A percentile compares a stretch with the other conserved stretches of the same genome.
These are phyloP conservation scores for Neurospora sp. DNA, from an alignment of 2,329 filamentous ascomycete species.

Conservation along the genomic window DNA sequence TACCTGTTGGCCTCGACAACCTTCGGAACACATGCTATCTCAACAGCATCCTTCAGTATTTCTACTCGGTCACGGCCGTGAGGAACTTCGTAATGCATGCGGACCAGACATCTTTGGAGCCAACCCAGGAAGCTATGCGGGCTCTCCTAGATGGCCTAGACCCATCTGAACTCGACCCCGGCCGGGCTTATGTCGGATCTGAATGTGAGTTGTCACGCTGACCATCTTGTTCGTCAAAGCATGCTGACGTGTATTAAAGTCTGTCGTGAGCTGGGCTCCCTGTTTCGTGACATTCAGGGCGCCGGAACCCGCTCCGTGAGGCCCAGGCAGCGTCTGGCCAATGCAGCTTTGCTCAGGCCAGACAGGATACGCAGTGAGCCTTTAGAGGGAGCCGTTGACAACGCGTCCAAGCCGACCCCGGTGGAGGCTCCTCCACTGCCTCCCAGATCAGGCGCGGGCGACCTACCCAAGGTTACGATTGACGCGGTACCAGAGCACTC, in stretches of 20 bases:
- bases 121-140: constrained; percentile 52
- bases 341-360: constrained; percentile 54
- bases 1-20: constrained; percentile 81
- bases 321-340: constrained; percentile 68
- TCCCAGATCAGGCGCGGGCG: constrained; percentile 13
- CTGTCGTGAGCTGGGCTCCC: constrained; percentile 56
- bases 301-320: constrained; percentile 52
- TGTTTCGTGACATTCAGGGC: constrained; percentile 63
- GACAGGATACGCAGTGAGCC: constrained; percentile 11
- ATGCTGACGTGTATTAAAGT: constrained; percentile 38
- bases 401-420: constrained; percentile 1
- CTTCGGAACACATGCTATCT: constrained; percentile 98
- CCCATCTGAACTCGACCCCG: constrained; percentile 30
- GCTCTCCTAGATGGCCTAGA: constrained; percentile 63
- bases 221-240: not conserved
- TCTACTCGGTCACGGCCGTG: constrained; percentile 78
- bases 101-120: constrained; percentile 57
- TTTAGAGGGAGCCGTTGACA: not conserved
- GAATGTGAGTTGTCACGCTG: constrained; percentile 52
- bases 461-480: constrained; percentile 15
- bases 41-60: constrained; percentile 91
- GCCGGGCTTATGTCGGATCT: constrained; percentile 38
- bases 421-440: constrained; percentile 38
- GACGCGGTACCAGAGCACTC: constrained; percentile 20
- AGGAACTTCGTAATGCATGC: constrained; percentile 72